Percentiles rank a stretch among this genome's conserved stretches.
These are phyloP conservation scores for Saccharomyces hybrid DNA, from an alignment of 1,139 yeast species.

Conservation along the genomic window DNA sequence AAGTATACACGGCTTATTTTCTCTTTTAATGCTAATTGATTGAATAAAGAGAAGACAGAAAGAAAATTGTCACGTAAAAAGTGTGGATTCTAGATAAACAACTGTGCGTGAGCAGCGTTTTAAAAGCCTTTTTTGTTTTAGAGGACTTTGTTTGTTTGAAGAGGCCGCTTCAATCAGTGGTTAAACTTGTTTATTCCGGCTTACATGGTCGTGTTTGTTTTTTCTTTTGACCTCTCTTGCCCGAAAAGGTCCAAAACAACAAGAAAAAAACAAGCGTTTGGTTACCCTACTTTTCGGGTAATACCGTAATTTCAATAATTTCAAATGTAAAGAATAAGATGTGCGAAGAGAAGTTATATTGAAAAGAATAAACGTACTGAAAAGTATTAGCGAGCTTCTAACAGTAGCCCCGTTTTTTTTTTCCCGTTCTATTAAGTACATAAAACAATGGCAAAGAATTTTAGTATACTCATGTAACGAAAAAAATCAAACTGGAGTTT, in stretches of 20 bases:
- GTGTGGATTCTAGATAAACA: not conserved
- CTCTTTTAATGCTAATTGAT: not conserved
- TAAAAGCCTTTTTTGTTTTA: not conserved
- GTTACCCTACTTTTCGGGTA: not conserved
- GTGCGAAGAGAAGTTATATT: no score
- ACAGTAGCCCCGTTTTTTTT: no score
- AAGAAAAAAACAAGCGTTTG: not conserved
- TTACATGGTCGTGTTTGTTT: conserved; percentile 6
- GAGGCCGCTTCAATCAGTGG: conserved; percentile 3
- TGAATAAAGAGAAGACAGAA: not conserved
- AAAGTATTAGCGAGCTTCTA: no score
- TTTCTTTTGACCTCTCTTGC: not conserved
- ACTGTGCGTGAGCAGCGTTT: conserved; percentile 1
- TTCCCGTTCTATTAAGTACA: no score
- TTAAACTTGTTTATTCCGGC: conserved; percentile 6
- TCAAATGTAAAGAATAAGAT: not conserved
- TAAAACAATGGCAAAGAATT: not conserved
- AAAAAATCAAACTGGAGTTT: not conserved
- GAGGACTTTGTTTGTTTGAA: not conserved
- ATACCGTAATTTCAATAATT: no score
- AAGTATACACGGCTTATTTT: not conserved
- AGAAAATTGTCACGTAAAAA: not conserved
- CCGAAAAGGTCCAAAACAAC: not conserved
- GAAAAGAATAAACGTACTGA: no score
- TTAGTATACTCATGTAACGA: no score